These are phyloP conservation scores for Jimgerdemannia flammicorona DNA, from an alignment of 192 early-diverging fungal species.

Conservation along the genomic window DNA sequence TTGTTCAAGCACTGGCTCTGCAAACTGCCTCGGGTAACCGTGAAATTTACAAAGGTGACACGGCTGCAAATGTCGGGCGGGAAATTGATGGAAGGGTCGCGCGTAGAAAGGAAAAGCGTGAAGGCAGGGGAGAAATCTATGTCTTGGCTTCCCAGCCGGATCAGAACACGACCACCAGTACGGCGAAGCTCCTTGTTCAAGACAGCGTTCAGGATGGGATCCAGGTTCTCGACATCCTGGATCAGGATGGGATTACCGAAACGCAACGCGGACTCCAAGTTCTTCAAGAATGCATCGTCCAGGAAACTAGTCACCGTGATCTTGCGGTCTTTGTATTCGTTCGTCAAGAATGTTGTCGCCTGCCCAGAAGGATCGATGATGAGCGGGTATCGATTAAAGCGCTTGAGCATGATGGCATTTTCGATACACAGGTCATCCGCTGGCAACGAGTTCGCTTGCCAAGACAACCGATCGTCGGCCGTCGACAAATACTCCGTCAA, in stretches of 20 bases:
- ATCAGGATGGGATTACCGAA: constrained; percentile 98
- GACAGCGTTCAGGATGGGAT: constrained; percentile 97
- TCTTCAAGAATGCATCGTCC: constrained; percentile 96
- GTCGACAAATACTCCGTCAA: constrained; percentile 87
- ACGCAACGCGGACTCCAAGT: constrained; percentile 93
- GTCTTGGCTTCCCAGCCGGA: constrained; percentile 94
- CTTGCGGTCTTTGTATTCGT: constrained; percentile 82
- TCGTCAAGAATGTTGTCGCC: constrained; percentile 83
- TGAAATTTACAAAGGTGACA: constrained; percentile 99
- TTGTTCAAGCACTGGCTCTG: constrained; percentile 97
- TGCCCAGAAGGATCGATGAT: constrained; percentile 98
- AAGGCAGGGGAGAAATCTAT: constrained; percentile 99
- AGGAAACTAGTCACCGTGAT: constrained; percentile 96
- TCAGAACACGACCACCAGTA: constrained; percentile 93
- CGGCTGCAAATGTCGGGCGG: constrained; percentile 96
- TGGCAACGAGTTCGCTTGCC: constrained; percentile 83
- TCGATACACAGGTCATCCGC: constrained; percentile 93
- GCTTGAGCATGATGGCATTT: constrained; percentile 96
- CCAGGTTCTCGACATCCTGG: constrained; percentile 95
- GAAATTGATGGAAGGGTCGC: constrained; percentile 91
- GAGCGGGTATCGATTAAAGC: constrained; percentile 94
- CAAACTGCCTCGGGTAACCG: constrained; percentile 91
- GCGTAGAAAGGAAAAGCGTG: constrained; percentile 89
- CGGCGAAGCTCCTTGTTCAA: constrained; percentile 96
- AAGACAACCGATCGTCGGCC: constrained; percentile 87